These are phyloP conservation scores for Colletotrichum sp. DNA, from an alignment of 2,329 filamentous ascomycete genomes.

Conservation along the genomic window DNA sequence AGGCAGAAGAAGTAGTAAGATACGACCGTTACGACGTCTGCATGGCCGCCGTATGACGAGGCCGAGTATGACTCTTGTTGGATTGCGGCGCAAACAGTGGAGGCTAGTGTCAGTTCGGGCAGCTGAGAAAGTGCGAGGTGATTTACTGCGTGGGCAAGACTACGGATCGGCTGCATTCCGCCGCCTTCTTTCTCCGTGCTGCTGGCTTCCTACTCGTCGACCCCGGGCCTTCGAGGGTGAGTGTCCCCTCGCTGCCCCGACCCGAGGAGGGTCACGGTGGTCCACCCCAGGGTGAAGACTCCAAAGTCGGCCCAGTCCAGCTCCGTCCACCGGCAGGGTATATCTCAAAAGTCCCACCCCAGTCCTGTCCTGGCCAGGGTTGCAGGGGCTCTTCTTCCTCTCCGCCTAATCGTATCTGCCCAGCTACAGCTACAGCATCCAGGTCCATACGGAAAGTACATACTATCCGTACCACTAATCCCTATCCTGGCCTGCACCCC, in stretches of 20 bases:
- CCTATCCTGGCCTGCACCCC: conserved; percentile 7
- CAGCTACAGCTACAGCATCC: neutral
- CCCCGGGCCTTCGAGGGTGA: neutral
- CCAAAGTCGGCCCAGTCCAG: neutral
- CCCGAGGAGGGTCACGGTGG: neutral
- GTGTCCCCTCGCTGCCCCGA: neutral
- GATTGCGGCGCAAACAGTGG: neutral
- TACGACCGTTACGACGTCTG: neutral
- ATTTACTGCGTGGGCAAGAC: neutral
- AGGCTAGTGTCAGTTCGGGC: conserved; percentile 7
- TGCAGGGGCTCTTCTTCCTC: neutral
- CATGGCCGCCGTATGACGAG: neutral
- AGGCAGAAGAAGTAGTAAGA: neutral
- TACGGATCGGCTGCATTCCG: neutral
- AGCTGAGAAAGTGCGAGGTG: conserved; percentile 4
- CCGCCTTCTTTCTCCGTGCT: neutral
- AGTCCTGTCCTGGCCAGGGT: neutral
- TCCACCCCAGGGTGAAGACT: neutral
- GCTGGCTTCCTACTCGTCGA: neutral
- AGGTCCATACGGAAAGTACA: neutral
- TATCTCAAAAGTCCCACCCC: conserved; percentile 15
- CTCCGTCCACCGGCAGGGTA: neutral
- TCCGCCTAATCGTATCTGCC: neutral
- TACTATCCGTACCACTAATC: neutral
- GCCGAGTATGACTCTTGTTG: neutral